These are phyloP conservation scores for Stylonectria norvegica DNA, from an alignment of 2,329 filamentous ascomycete genomes.

Conservation along the genomic window DNA sequence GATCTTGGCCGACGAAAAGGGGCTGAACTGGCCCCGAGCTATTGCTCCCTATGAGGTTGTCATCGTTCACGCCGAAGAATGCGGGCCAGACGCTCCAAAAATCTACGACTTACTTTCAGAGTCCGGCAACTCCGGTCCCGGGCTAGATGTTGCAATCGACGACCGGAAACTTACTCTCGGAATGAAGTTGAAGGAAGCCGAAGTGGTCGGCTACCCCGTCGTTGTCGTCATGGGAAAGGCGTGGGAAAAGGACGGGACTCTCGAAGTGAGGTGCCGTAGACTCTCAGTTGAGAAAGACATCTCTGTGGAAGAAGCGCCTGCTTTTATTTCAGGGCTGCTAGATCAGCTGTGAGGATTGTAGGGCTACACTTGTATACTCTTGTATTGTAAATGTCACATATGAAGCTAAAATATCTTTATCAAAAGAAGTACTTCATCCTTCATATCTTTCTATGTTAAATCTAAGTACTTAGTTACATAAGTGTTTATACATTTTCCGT, in stretches of 20 bases:
- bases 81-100: conserved; percentile 46
- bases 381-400: conserved; percentile 10
- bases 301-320: conserved; percentile 39
- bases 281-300: conserved; percentile 61
- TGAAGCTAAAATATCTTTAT: too few species aligned
- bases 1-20: conserved; percentile 65
- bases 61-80: conserved; percentile 46
- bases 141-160: conserved; percentile 68
- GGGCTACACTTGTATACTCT: background rate
- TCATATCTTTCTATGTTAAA: too few species aligned
- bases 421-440: too few species aligned
- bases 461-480: too few species aligned
- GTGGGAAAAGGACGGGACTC: conserved; percentile 56
- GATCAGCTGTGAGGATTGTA: conserved; percentile 44
- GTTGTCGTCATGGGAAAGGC: conserved; percentile 72
- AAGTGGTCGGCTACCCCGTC: conserved; percentile 83
- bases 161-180: conserved; percentile 66
- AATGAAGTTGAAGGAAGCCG: conserved; percentile 89
- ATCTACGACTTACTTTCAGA: conserved; percentile 61
- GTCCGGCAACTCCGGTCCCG: conserved; percentile 7
- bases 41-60: conserved; percentile 85
- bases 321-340: conserved; percentile 46
- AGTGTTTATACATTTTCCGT: too few species aligned
- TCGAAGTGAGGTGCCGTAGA: conserved; percentile 76
- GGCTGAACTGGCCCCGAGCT: conserved; percentile 80